These are phyloP conservation scores for Ceratocystis lukuohia DNA, from an alignment of 2,329 filamentous ascomycete species.

Conservation along the genomic window DNA sequence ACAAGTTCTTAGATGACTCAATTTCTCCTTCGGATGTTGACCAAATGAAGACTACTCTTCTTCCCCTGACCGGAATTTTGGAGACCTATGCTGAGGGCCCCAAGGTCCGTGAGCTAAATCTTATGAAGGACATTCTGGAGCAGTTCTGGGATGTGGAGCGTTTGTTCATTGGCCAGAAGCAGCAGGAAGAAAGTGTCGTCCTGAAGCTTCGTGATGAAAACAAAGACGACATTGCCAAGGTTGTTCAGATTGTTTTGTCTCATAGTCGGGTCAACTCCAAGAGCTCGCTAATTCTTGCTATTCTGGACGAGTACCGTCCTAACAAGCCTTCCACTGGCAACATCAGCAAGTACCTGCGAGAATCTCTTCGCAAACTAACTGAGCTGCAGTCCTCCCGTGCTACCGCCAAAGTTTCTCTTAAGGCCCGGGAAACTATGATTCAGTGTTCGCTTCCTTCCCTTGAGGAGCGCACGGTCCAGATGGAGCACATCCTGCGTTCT, in stretches of 20 bases:
- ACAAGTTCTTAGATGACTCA: constrained; percentile 81
- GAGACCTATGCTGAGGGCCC: constrained; percentile 72
- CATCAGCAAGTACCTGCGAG: constrained; percentile 75
- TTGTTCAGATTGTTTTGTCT: constrained; percentile 81
- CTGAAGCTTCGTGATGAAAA: constrained; percentile 89
- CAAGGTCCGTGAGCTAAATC: constrained; percentile 76
- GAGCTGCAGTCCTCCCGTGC: constrained; percentile 71
- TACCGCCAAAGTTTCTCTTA: constrained; percentile 90
- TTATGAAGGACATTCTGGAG: constrained; percentile 67
- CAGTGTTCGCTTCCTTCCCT: constrained; percentile 92
- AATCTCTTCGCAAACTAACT: constrained; percentile 69
- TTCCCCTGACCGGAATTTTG: constrained; percentile 65
- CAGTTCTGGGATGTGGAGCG: constrained; percentile 73
- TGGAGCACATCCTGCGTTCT: constrained; percentile 96
- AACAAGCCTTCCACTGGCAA: constrained; percentile 87
- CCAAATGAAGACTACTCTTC: constrained; percentile 57
- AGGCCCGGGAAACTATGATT: constrained; percentile 93
- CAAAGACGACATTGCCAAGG: constrained; percentile 76
- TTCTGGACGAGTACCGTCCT: constrained; percentile 85
- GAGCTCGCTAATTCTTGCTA: constrained; percentile 83
- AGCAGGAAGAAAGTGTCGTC: constrained; percentile 85
- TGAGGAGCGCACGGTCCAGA: constrained; percentile 86
- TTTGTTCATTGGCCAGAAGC: constrained; percentile 72
- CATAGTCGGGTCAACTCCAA: constrained; percentile 87
- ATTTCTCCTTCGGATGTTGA: constrained; percentile 59